Evolutionary conservation across 768 basidiomycete genomes (phyloP).

Genomic region (Thelephora ganbajun): DNA sequence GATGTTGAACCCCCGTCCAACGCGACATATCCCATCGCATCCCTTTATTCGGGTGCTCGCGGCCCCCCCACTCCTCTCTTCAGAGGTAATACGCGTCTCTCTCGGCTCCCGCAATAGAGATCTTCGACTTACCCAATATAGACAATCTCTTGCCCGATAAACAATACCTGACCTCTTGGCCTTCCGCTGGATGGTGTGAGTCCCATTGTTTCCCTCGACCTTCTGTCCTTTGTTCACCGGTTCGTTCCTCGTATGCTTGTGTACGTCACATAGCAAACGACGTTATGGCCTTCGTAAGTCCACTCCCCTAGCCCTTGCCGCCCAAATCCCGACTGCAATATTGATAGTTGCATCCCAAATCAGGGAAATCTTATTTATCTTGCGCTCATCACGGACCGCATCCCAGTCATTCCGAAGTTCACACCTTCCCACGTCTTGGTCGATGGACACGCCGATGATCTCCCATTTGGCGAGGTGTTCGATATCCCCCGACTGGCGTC

Average conservation of each 20-base stretch:
- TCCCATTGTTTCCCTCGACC: neutral
- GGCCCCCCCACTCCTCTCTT: constrained; percentile 46
- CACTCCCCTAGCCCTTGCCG: neutral
- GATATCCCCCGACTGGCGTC: constrained; percentile 21
- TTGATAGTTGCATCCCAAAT: neutral
- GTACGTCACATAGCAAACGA: constrained; percentile 42
- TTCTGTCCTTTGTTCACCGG: neutral
- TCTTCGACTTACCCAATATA: constrained; percentile 10
- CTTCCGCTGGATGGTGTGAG: constrained; percentile 60
- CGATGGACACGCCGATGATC: constrained; percentile 17
- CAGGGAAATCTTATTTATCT: constrained; percentile 28
- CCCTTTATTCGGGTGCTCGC: constrained; percentile 10
- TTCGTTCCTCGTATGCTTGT: neutral
- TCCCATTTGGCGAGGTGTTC: constrained; percentile 27
- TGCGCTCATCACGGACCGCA: constrained; percentile 22
- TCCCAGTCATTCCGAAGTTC: constrained; percentile 27
- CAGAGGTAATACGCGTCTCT: constrained; percentile 26
- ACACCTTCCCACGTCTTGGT: constrained; percentile 22
- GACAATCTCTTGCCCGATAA: constrained; percentile 49
- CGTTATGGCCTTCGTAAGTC: constrained; percentile 55
- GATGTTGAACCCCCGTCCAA: constrained; percentile 4
- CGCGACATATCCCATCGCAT: too few relatives aligned
- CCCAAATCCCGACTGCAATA: neutral
- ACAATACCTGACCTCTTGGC: constrained; percentile 62
- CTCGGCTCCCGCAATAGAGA: neutral